Percentiles rank a stretch among this genome's conserved stretches.
Conservation (phyloP, 2,329 filamentous ascomycete genomes). For the Xylariaceae sp. region DNA sequence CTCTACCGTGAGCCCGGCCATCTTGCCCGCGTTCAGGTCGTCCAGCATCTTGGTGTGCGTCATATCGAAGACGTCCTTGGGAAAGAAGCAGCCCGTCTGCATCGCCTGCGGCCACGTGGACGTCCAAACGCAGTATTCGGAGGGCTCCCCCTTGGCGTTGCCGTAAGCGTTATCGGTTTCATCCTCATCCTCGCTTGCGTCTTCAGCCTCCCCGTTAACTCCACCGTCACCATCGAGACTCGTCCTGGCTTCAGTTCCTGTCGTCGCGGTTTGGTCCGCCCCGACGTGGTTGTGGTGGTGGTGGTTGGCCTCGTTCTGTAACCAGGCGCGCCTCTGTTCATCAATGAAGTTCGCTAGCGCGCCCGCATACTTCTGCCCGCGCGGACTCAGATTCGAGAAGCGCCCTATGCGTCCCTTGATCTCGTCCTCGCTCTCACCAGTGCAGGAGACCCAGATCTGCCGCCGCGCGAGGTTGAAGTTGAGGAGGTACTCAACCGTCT, state of each 20-base stretch:
- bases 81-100: conserved; percentile 9
- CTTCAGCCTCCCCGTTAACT: too few species aligned
- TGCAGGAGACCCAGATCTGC: conserved; percentile 13
- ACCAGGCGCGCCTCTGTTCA: conserved; percentile 8
- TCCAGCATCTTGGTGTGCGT: conserved; percentile 14
- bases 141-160: background rate
- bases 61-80: conserved; percentile 7
- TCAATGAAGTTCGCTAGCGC: conserved; percentile 10
- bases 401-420: conserved; percentile 9
- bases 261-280: background rate
- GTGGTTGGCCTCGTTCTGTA: too few species aligned
- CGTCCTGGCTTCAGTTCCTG: too few species aligned
- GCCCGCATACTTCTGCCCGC: conserved; percentile 6
- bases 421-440: conserved; percentile 11
- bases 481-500: conserved; percentile 15
- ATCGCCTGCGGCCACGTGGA: conserved; percentile 15
- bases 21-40: conserved; percentile 10
- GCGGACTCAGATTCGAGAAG: conserved; percentile 10
- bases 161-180: background rate
- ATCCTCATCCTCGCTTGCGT: too few species aligned
- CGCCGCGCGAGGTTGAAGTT: conserved; percentile 13
- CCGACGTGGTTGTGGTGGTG: background rate
- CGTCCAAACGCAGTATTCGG: conserved; percentile 12
- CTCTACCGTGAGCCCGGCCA: conserved; percentile 10
- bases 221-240: too few species aligned